phyloP scores from a whole-genome alignment of 495 filamentous ascomycete genomes.

The Letharia columbiana region DNA sequence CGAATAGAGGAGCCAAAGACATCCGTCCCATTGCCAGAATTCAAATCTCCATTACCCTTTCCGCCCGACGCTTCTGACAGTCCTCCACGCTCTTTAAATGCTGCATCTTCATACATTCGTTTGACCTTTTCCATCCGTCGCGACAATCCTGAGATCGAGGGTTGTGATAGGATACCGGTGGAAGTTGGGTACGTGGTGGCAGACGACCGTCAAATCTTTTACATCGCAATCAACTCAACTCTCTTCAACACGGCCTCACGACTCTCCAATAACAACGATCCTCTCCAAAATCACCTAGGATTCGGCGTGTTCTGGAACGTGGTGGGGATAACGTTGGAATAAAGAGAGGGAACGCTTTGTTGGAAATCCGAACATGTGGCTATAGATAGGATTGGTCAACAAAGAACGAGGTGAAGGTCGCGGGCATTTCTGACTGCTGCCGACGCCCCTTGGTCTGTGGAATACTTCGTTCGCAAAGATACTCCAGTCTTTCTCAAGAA shows the following conservation, averaged over 20 bases:
- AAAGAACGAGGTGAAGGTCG: conserved; percentile 11
- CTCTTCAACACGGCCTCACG: not conserved
- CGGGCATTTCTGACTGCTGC: not conserved
- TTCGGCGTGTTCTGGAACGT: conserved; percentile 4
- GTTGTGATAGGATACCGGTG: not conserved
- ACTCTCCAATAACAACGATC: not conserved
- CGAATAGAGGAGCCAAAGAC: not conserved
- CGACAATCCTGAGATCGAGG: conserved; percentile 6
- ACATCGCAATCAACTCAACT: conserved; percentile 1
- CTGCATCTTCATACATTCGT: conserved; percentile 20
- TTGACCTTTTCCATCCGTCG: conserved; percentile 6
- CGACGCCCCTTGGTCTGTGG: conserved; percentile 3
- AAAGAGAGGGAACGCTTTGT: conserved; percentile 19
- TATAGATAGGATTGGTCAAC: conserved; percentile 11
- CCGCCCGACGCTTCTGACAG: conserved; percentile 19
- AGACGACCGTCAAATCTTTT: conserved; percentile 10
- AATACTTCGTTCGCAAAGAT: conserved; percentile 6
- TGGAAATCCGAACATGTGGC: conserved; percentile 8
- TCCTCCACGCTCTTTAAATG: conserved; percentile 23
- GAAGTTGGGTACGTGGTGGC: conserved; percentile 10
- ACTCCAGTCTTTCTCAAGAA: conserved; percentile 4
- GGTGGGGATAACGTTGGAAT: conserved; percentile 3
- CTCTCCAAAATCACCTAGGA: not conserved
- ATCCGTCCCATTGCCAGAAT: not conserved
- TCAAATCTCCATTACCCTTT: conserved; percentile 2